phyloP scores from a whole-genome alignment of 2,329 filamentous ascomycete genomes.

The Exophiala sp. region DNA sequence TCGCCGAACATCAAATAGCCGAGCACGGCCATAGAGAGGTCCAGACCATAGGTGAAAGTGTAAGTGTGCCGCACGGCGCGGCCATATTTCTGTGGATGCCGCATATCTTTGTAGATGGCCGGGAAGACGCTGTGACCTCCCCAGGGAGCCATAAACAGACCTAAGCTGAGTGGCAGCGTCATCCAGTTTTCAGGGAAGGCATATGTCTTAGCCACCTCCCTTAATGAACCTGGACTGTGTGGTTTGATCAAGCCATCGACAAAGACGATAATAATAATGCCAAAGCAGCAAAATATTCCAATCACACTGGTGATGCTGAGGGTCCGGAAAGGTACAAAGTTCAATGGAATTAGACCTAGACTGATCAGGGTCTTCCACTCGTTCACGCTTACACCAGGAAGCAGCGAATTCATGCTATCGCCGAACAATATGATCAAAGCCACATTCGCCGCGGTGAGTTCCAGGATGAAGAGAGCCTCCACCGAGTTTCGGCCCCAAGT shows the following conservation, averaged over 20 bases:
- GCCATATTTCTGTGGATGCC: conserved; percentile 74
- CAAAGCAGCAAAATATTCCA: conserved; percentile 84
- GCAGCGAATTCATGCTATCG: conserved; percentile 73
- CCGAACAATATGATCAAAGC: conserved; percentile 89
- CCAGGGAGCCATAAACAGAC: conserved; percentile 79
- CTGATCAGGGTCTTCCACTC: conserved; percentile 84
- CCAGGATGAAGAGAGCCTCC: conserved; percentile 79
- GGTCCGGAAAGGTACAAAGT: conserved; percentile 74
- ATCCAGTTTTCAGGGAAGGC: conserved; percentile 81
- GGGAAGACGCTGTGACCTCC: conserved; percentile 72
- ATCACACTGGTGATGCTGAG: conserved; percentile 87
- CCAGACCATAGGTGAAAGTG: conserved; percentile 77
- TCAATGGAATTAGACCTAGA: conserved; percentile 69
- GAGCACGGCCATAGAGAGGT: conserved; percentile 72
- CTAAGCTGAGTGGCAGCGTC: conserved; percentile 80
- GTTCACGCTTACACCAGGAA: conserved; percentile 62
- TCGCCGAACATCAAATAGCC: conserved; percentile 95
- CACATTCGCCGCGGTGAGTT: conserved; percentile 81
- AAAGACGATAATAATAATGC: conserved; percentile 78
- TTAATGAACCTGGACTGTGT: conserved; percentile 71
- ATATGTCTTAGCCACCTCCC: conserved; percentile 71
- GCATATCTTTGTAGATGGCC: conserved; percentile 73
- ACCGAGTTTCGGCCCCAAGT: conserved; percentile 72
- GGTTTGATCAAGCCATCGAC: conserved; percentile 82
- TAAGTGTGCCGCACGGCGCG: conserved; percentile 74